Evolutionary conservation across 164 flowering plant genomes (phyloP).

Genomic region (Vitis rupestris): DNA sequence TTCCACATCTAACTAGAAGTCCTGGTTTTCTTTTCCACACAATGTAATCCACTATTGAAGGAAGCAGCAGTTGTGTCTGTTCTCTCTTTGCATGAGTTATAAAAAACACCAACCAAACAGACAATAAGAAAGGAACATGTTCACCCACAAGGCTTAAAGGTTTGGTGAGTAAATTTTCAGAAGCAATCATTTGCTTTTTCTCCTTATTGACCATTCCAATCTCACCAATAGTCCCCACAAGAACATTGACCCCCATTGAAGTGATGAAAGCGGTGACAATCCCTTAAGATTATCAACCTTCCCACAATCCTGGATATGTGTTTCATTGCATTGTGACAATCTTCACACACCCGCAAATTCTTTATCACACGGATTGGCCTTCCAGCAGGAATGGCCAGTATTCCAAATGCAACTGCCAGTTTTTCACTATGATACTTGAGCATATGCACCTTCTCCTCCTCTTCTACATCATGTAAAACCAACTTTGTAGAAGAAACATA

Average conservation of each 20-base stretch:
- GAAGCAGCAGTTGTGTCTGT: not conserved
- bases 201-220: not conserved
- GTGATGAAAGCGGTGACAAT: slow-evolving; percentile 87
- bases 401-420: slow-evolving; percentile 87
- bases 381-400: slow-evolving; percentile 64
- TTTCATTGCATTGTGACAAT: slow-evolving; percentile 86
- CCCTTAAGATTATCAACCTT: slow-evolving; percentile 73
- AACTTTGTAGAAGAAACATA: slow-evolving; percentile 63
- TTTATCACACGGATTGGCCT: slow-evolving; percentile 90
- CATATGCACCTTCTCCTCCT: slow-evolving; percentile 92
- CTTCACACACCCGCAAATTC: slow-evolving; percentile 83
- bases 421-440: slow-evolving; percentile 87
- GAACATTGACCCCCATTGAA: slow-evolving; percentile 74
- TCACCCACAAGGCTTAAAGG: not conserved
- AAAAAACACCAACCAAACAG: not conserved
- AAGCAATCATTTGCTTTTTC: not conserved
- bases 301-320: slow-evolving; percentile 63
- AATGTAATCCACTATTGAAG: not conserved
- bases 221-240: slow-evolving; percentile 95
- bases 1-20: not conserved
- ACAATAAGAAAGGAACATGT: not conserved
- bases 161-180: not conserved
- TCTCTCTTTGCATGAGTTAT: not conserved
- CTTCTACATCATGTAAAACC: slow-evolving; percentile 90
- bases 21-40: not conserved